Conservation (phyloP, 1,284 basidiomycete species). For the Leccinum subfulvum region DNA sequence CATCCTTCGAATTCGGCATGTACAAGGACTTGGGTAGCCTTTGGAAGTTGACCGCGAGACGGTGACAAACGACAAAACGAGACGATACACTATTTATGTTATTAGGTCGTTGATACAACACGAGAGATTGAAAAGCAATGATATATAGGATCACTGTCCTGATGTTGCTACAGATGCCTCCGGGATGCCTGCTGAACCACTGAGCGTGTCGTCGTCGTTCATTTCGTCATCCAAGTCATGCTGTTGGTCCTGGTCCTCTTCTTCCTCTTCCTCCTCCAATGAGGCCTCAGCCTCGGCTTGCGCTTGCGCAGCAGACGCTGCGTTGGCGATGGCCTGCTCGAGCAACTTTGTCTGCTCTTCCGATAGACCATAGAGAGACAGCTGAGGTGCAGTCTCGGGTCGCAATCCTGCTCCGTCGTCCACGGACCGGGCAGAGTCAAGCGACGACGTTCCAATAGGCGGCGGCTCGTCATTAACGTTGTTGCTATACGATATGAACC, state of each 20-base stretch:
- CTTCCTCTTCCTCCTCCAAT: constrained; percentile 54
- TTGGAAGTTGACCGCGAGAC: constrained; percentile 4
- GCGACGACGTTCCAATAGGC: constrained; percentile 6
- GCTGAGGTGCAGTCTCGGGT: constrained; percentile 30
- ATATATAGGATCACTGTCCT: constrained; percentile 24
- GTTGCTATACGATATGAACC: constrained; percentile 7
- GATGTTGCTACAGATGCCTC: constrained; percentile 2
- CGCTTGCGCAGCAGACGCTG: constrained; percentile 67
- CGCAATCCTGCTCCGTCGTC: constrained; percentile 4
- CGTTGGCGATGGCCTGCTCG: constrained; percentile 68
- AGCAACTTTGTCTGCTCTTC: constrained; percentile 66
- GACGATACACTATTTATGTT: constrained; percentile 27
- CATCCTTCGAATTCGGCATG: constrained; percentile 13
- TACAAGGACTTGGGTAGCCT: constrained; percentile 13
- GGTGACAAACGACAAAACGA: constrained; percentile 1
- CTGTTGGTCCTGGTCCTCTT: constrained; percentile 41
- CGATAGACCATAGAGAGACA: constrained; percentile 65
- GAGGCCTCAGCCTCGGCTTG: constrained; percentile 74
- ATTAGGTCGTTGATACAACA: constrained; percentile 22
- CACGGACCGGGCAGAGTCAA: constrained; percentile 15
- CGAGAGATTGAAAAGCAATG: constrained; percentile 5
- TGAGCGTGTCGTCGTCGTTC: constrained; percentile 13
- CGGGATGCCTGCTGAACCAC: constrained; percentile 8
- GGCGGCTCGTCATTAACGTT: constrained; percentile 4
- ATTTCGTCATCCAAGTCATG: constrained; percentile 27